Evolutionary conservation across 805 yeast species (phyloP).

Genomic region (Middelhovenomyces tepae): DNA sequence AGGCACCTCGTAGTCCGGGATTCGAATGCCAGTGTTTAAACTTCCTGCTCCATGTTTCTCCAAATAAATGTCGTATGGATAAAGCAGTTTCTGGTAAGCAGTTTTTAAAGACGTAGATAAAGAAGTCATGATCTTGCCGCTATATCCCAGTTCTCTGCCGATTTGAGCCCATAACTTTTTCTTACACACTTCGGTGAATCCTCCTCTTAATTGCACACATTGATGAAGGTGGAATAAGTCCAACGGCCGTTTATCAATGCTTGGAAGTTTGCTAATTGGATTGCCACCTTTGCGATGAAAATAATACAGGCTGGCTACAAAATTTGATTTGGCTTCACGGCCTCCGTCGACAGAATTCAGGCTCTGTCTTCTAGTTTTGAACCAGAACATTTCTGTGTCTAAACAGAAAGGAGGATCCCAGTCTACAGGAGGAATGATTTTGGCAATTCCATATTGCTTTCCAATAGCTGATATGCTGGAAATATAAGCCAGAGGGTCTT

Average conservation of each 20-base stretch:
- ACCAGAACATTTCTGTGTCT: conserved; percentile 40
- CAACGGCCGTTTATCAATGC: conserved; percentile 55
- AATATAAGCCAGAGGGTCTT: conserved; percentile 51
- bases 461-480: conserved; percentile 45
- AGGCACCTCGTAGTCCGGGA: too few species aligned
- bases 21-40: too few species aligned
- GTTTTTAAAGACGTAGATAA: conserved; percentile 57
- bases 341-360: conserved; percentile 35
- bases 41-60: neutral
- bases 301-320: conserved; percentile 38
- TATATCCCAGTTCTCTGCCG: conserved; percentile 71
- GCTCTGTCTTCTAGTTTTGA: conserved; percentile 41
- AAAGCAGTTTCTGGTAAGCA: conserved; percentile 43
- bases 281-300: conserved; percentile 33
- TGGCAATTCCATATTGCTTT: conserved; percentile 55
- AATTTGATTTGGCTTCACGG: conserved; percentile 38
- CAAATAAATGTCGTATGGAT: conserved; percentile 17
- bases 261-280: conserved; percentile 41
- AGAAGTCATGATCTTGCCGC: conserved; percentile 63
- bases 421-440: conserved; percentile 46
- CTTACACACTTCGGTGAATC: conserved; percentile 52
- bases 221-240: conserved; percentile 54
- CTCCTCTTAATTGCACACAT: conserved; percentile 58
- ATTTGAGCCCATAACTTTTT: conserved; percentile 75
- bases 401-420: conserved; percentile 32